Evolutionary conservation across 768 basidiomycete species (phyloP), one percentile per base, ranked within the genome.

Genomic region (Termitomyces sp.): DNA sequence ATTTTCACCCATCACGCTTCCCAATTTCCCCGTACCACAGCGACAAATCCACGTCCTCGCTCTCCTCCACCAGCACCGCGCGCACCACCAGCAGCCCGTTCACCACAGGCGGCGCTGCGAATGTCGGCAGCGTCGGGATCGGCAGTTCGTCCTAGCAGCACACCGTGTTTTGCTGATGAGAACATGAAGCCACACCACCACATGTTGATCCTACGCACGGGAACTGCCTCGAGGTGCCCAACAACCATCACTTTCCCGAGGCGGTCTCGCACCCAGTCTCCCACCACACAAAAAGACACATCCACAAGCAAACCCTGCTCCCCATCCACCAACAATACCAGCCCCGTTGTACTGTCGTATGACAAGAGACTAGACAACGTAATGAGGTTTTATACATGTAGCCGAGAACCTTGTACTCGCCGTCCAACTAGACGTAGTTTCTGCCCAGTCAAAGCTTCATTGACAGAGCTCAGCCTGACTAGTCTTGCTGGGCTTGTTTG

Each of bases 381-480:
- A 39, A 51, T 29, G 42, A 22, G 33, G 20, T 33, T 55, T 58
- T 49, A 49, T 12, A 16, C 13, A 34, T 4, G 26, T 22, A 10
- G 12, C 37, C 36, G n/a, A 0, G 22, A 26, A 5, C 1, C 34
- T 24, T 13, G 24, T 15, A 66, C 79, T 57, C 68, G 86, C 86
- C 81, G 73, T 62, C 84, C 86, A 26, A 81, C 81, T 48, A 87
- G 69, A 56, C 85, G 75, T 60, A 87, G 61, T 70, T 87, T 87
- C 55, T 70, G 72, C 47, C 81, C 81, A 47, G 75, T 62, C 36
- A 78, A 62, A 16, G 67, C 63, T 20, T 73, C 67, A 28, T 68
- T 66, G 45, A 86, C 67, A 41, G 70, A 72, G 53, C 72, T 67
- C 41, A 86, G 53, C 66, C 69, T 74, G 48, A 74, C 77, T 22